Base-by-base conservation (phyloP, 140 eudicot species). In the Cichorium intybus region DNA sequence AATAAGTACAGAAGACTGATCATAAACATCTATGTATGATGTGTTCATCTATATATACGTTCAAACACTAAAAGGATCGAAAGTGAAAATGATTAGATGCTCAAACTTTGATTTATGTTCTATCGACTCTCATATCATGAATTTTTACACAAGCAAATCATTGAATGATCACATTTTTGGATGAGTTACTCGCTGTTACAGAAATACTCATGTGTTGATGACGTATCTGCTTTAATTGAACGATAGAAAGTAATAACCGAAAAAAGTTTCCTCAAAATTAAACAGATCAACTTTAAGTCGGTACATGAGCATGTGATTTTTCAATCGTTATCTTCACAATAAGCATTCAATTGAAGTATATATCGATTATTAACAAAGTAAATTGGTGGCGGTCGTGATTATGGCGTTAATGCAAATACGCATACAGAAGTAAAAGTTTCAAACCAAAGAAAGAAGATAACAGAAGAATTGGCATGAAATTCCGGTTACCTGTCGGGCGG, bases 401-500 rank as follows among this genome's bases (percentile, higher is more conserved):
- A 22, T 18, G 54, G 24, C 10, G 54, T 48, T 48, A 48, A 48
- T 48, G 54, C 54, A 27, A 4, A 24, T 11, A 27, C 18, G 3
- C 60, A 24, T 52, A 22, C 28, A 54, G 3, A 56, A 56, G 24
- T 7, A 29, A 57, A 2, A 15, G 49, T 15, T 43, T 43, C 7
- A 14, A 57, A 57, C 46, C 29, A 8, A 57, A 29, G 31, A 29
- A 56, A 10, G 16, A 57, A 57, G 11, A 16, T 28, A 57, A 28
- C 4, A 7, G 62, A 11, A 39, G 16, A 39, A 39, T 39, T 39
- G 3, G 7, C 37, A 16, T 6, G n/a, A 12, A 14, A 43, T 14
- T 43, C 49, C 17, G 62, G 62, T 2, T 56, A 57, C 63, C 63
- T 57, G 63, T 7, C 46, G 63, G 46, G 63, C 63, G 63, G 63